Evolutionary conservation across 2,329 filamentous ascomycete species (phyloP).

Genomic region (Cladosporium cucumerinum): DNA sequence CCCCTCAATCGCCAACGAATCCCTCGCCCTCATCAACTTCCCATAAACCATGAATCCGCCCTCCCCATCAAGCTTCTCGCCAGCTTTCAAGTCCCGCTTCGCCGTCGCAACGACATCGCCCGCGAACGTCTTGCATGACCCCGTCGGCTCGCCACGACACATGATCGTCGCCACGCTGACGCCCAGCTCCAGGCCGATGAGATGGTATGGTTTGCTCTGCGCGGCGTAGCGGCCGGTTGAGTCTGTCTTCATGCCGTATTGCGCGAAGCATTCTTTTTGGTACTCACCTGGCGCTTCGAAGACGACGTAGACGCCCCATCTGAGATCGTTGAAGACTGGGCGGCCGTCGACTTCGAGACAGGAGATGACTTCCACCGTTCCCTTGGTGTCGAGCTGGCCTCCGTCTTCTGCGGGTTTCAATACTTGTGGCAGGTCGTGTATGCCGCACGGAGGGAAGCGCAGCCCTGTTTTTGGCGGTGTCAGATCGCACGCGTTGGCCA

Average conservation of each 20-base stretch:
- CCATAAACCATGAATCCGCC: conserved; percentile 48
- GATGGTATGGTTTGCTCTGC: conserved; percentile 48
- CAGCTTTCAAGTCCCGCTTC: conserved; percentile 44
- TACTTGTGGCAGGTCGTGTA: conserved; percentile 42
- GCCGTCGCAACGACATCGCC: conserved; percentile 48
- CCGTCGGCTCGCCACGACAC: conserved; percentile 46
- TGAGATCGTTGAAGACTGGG: conserved; percentile 40
- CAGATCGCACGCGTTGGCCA: conserved; percentile 46
- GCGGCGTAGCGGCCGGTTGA: conserved; percentile 42
- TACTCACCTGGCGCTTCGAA: conserved; percentile 44
- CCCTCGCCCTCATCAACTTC: conserved; percentile 41
- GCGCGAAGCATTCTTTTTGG: conserved; percentile 44
- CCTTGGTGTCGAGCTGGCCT: conserved; percentile 41
- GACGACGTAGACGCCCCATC: conserved; percentile 47
- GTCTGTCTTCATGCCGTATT: conserved; percentile 47
- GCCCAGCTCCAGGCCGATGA: conserved; percentile 48
- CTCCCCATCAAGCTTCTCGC: conserved; percentile 46
- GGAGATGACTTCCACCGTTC: conserved; percentile 46
- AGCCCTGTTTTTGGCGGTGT: conserved; percentile 41
- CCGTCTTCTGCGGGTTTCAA: conserved; percentile 43
- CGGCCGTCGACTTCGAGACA: conserved; percentile 45
- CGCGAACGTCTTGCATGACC: conserved; percentile 43
- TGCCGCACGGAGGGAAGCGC: conserved; percentile 45
- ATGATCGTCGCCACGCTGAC: conserved; percentile 45
- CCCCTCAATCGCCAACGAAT: conserved; percentile 42